Base-by-base conservation (phyloP, 2,329 filamentous ascomycete species). In the Botrytis fabae region DNA sequence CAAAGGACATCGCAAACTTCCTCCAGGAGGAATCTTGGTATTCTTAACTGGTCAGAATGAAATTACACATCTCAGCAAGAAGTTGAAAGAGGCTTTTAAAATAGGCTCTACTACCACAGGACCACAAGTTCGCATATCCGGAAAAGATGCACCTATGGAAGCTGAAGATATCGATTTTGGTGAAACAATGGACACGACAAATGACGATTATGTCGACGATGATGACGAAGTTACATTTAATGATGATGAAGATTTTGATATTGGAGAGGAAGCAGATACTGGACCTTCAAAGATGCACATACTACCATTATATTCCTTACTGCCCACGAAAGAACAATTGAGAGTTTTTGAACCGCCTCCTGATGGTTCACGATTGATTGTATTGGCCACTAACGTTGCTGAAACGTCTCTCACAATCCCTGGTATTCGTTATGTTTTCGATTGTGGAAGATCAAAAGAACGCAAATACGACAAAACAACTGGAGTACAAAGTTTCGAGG, bases 371-470 rank as follows among this genome's bases (percentile, higher is more conserved):
- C 90, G 96, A 14, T 87, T 96, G 38, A 93, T 99, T 69, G 92
- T 99, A 6, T 84, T 99, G 59, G 94, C 96, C 0, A 99, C 96
- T 61, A 99, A 99, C 82, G 94, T 99, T 62, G 96, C 96, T 0
- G 96, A 99, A 82, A 99, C 96, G 0, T 97, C 93, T 88, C 87
- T 99, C 80, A 99, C 96, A 0, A 99, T 99, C 73, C 95, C 96
- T 0, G 95, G 94, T 2, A 95, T 97, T 75, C 90, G 93, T 74
- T 99, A 98, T 80, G 96, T 99, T 14, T 98, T 99, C 75, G 95
- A 98, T 82, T 95, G 93, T 76, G 96, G 96, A 48, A 88, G 97
- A 68, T 92, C 93, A 51, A 99, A 99, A 82, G 95, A 98, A 81
- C 92, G 95, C 75, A 92, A 91, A 73, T 98, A 96, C 79, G 93